Base-by-base conservation (phyloP, 257 asterid species). In the Coffea eugenioides region DNA sequence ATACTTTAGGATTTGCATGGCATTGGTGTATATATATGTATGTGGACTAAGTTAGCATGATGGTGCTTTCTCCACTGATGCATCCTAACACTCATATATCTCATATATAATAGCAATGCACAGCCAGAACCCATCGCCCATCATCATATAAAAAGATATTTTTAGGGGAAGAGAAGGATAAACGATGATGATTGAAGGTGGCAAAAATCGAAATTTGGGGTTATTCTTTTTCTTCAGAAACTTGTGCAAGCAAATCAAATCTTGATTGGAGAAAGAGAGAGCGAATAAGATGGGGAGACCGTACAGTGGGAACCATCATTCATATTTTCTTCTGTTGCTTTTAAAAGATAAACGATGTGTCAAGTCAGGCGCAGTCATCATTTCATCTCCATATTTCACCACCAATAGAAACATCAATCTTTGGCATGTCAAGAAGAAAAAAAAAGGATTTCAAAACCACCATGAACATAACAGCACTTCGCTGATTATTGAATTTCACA, bases 241-340 rank as follows among this genome's bases (percentile, higher is more conserved):
- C 76, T 68, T 80, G 84, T 84, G 87, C 82, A 84, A 74, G 36
- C 41, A 75, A 74, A 79, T 84, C 71, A 41, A 62, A 70, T 74
- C 56, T 84, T 75, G 82, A 79, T 64, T 71, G 76, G 78, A 67
- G 69, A 52, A 3, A 70, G 34, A 80, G 83, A 66, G 68, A 71
- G 36, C 39, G 75, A 34, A 34, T 9, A 54, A 13, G 73, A 61
- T 39, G 77, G 18, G 6, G 20, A 16, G 80, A 67, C 85, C 87
- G 85, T 81, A 85, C 87, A 64, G 51, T 69, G 79, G 77, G 77
- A 81, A 84, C 83, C 87, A 84, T 84, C 85, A 84, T 84, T 84
- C 81, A 69, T 79, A 77, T 61, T 75, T 62, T 64, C 62, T 75
- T 67, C 73, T 39, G 16, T 56, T 69, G 43, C 75, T 73, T 69